Percentiles rank a stretch among this genome's conserved stretches.
Evolutionary conservation across 1,284 basidiomycete species (phyloP).

Genomic region (Pseudomicrostroma phylloplanum): DNA sequence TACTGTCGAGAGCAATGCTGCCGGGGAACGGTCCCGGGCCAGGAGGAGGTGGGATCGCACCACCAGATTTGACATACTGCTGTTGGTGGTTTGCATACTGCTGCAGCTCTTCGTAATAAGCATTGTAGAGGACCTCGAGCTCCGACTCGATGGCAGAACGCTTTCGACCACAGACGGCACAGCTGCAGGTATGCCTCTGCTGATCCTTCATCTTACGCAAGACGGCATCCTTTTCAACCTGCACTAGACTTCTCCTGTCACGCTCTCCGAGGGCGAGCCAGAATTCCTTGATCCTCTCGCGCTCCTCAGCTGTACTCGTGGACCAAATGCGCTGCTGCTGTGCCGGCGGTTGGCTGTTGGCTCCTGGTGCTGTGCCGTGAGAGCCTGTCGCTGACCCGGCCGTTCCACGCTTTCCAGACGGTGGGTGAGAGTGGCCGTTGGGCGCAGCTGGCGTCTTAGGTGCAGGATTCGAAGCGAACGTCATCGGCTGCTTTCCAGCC

Average conservation of each 20-base stretch:
- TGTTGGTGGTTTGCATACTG: slow-evolving; percentile 96
- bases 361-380: neutral
- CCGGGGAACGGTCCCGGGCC: slow-evolving; percentile 98
- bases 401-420: slow-evolving; percentile 55
- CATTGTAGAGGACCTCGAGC: slow-evolving; percentile 97
- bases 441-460: slow-evolving; percentile 29
- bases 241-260: slow-evolving; percentile 81
- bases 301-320: slow-evolving; percentile 81
- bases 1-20: slow-evolving; percentile 81
- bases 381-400: slow-evolving; percentile 48
- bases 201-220: slow-evolving; percentile 98
- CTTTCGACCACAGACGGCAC: slow-evolving; percentile 94
- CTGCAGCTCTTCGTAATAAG: slow-evolving; percentile 99
- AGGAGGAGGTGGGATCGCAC: slow-evolving; percentile 77
- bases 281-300: slow-evolving; percentile 93
- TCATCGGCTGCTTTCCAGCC: slow-evolving; percentile 70
- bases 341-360: slow-evolving; percentile 10
- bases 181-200: slow-evolving; percentile 89
- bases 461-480: slow-evolving; percentile 25
- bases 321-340: slow-evolving; percentile 50
- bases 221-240: slow-evolving; percentile 95
- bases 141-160: slow-evolving; percentile 97
- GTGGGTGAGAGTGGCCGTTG: slow-evolving; percentile 29
- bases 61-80: slow-evolving; percentile 78
- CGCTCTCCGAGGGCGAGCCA: slow-evolving; percentile 85